A percentile compares a stretch with the other conserved stretches of the same genome.
These are phyloP conservation scores for Telopea speciosissima DNA, from an alignment of 177 flowering plant genomes.

Conservation along the genomic window DNA sequence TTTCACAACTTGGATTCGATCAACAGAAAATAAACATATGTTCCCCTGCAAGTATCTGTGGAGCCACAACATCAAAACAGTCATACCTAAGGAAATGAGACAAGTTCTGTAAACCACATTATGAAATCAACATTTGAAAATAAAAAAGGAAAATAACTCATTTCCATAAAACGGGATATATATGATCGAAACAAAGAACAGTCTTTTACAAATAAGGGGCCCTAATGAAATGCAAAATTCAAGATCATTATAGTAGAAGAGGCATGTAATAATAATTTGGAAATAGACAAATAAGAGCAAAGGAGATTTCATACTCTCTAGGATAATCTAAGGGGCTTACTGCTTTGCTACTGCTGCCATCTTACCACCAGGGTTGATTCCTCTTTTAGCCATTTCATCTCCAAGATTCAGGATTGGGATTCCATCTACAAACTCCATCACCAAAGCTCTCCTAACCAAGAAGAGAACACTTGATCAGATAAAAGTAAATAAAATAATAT, in stretches of 20 bases:
- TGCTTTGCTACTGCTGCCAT: conserved; percentile 80
- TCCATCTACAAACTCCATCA: conserved; percentile 94
- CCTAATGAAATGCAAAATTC: too few relatives aligned
- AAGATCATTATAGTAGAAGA: too few relatives aligned
- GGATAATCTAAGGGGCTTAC: conserved; percentile 56
- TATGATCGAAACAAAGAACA: not conserved
- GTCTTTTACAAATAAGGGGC: not conserved
- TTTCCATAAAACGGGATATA: not conserved
- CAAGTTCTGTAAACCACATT: not conserved
- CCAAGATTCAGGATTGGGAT: conserved; percentile 84
- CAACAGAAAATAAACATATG: too few relatives aligned
- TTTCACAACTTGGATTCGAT: not conserved
- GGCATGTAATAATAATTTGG: not conserved
- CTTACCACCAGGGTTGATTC: conserved; percentile 75
- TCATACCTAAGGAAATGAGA: not conserved
- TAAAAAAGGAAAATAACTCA: not conserved
- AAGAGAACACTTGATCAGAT: conserved; percentile 11
- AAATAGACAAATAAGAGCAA: conserved; percentile 6
- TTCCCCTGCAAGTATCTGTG: not conserved
- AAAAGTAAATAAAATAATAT: not conserved
- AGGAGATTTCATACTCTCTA: conserved; percentile 31
- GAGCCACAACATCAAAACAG: not conserved
- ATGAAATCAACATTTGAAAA: not conserved
- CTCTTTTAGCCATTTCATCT: conserved; percentile 90
- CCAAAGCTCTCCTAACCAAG: conserved; percentile 67